Percentiles rank a stretch among this genome's conserved stretches.
Evolutionary conservation across 1,284 basidiomycete genomes (phyloP).

Genomic region (Phellinidium pouzarii): DNA sequence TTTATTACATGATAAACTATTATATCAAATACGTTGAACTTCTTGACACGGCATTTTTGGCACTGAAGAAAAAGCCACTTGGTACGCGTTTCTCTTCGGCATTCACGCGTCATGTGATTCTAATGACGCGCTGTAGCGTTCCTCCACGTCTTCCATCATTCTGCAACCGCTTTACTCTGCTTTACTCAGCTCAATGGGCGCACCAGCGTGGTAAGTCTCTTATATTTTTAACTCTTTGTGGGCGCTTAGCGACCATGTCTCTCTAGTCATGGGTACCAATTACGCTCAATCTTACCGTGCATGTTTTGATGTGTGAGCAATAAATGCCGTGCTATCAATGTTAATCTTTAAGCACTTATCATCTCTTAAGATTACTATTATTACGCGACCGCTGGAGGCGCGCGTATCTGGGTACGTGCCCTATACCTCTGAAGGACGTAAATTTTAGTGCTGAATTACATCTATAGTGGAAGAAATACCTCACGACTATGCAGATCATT

Average conservation of each 20-base stretch:
- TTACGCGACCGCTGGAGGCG: conserved; percentile 92
- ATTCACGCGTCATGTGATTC: conserved; percentile 4
- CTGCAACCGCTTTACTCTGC: conserved; percentile 94
- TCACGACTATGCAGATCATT: conserved; percentile 92
- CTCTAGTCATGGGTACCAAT: conserved; percentile 96
- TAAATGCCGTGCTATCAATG: too few relatives aligned
- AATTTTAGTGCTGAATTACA: conserved; percentile 12
- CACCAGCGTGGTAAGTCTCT: conserved; percentile 72
- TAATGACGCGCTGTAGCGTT: conserved; percentile 53
- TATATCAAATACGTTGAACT: conserved; percentile 94
- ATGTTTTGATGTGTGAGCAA: conserved; percentile 94
- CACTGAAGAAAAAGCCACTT: conserved; percentile 96
- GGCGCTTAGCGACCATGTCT: conserved; percentile 14
- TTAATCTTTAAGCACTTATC: conserved; percentile 5
- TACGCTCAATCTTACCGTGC: conserved; percentile 86
- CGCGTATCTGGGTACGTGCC: conserved; percentile 82
- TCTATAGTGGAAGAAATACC: conserved; percentile 88
- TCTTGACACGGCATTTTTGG: conserved; percentile 93
- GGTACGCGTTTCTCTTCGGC: conserved; percentile 42
- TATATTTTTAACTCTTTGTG: conserved; percentile 9
- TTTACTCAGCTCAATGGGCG: conserved; percentile 90
- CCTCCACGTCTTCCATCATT: conserved; percentile 98
- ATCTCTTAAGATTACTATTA: conserved; percentile 83
- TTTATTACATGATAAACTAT: conserved; percentile 99
- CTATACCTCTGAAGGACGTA: background rate